Evolutionary conservation across 2,329 filamentous ascomycete species (phyloP).

Genomic region (Helotiales sp.): DNA sequence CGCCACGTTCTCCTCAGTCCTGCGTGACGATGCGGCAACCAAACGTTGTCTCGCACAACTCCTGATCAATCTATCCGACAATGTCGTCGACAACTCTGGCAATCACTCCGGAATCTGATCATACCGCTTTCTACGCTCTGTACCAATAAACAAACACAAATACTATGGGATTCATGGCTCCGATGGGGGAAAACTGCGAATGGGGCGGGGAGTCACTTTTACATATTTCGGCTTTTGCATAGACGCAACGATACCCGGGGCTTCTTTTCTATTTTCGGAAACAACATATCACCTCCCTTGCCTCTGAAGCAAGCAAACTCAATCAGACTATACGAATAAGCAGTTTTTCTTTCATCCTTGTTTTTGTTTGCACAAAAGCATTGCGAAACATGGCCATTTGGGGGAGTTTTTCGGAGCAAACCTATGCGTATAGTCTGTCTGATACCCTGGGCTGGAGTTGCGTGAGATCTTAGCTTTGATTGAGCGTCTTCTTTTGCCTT

Average conservation of each 20-base stretch:
- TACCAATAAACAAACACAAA: slow-evolving; percentile 35
- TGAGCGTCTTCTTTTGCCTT: not conserved
- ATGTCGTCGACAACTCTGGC: slow-evolving; percentile 59
- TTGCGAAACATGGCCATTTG: slow-evolving; percentile 32
- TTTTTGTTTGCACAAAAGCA: slow-evolving; percentile 35
- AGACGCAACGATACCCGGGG: slow-evolving; percentile 43
- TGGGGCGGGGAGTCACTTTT: slow-evolving; percentile 23
- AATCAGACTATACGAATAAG: slow-evolving; percentile 14
- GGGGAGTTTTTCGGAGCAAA: slow-evolving; percentile 26
- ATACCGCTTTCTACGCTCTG: slow-evolving; percentile 29
- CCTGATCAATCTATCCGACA: slow-evolving; percentile 93
- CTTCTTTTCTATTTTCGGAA: slow-evolving; percentile 34
- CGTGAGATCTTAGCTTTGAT: not conserved
- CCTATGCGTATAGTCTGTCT: not conserved
- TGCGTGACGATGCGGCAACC: slow-evolving; percentile 95
- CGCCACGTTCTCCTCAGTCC: slow-evolving; percentile 93
- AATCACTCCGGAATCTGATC: slow-evolving; percentile 42
- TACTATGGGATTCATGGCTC: slow-evolving; percentile 5
- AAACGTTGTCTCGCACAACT: slow-evolving; percentile 98
- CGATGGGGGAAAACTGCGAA: not conserved
- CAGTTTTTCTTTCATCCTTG: not conserved
- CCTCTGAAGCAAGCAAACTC: slow-evolving; percentile 28
- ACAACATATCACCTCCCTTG: slow-evolving; percentile 27
- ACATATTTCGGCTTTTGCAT: slow-evolving; percentile 41
- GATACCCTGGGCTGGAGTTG: not conserved